Percentiles rank a stretch among this genome's conserved stretches.
Evolutionary conservation across 1,284 basidiomycete species (phyloP).

Genomic region (Pseudozyma sp.): DNA sequence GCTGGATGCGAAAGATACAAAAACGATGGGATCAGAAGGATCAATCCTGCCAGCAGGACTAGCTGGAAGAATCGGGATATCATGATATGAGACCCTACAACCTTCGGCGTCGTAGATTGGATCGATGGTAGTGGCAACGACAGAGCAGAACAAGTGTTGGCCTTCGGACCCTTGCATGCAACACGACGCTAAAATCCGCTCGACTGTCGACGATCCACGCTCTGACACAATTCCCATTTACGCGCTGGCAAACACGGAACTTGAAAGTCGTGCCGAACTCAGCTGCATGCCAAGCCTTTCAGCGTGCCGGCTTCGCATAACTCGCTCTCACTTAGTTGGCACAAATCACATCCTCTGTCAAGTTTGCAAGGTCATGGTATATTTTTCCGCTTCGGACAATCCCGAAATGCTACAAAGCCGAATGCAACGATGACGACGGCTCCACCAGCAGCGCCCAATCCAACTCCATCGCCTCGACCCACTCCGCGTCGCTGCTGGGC

Average conservation of each 20-base stretch:
- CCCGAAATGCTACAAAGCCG: conserved; percentile 4
- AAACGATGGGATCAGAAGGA: conserved; percentile 60
- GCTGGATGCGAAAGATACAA: conserved; percentile 59
- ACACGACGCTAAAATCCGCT: background rate
- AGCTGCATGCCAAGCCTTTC: conserved; percentile 27
- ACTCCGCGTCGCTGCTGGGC: conserved; percentile 36
- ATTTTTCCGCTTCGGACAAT: background rate
- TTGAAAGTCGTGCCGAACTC: conserved; percentile 11
- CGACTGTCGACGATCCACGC: too few relatives aligned
- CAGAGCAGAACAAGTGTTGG: conserved; percentile 2
- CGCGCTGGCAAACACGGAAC: too few relatives aligned
- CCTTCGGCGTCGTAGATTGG: background rate
- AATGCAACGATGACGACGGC: background rate
- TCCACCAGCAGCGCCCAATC: conserved; percentile 34
- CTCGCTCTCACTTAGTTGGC: background rate
- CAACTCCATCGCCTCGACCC: conserved; percentile 48
- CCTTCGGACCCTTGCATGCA: conserved; percentile 4
- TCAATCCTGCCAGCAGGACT: conserved; percentile 56
- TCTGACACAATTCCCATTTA: background rate
- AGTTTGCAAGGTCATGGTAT: background rate
- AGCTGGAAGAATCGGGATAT: conserved; percentile 61
- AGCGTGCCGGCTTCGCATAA: conserved; percentile 22
- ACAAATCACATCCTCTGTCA: background rate
- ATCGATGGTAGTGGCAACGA: background rate
- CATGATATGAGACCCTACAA: conserved; percentile 13